Percentiles rank a stretch among this genome's conserved stretches.
These are phyloP conservation scores for Phaeosphaeria sp. DNA, from an alignment of 2,329 filamentous ascomycete species.

Conservation along the genomic window DNA sequence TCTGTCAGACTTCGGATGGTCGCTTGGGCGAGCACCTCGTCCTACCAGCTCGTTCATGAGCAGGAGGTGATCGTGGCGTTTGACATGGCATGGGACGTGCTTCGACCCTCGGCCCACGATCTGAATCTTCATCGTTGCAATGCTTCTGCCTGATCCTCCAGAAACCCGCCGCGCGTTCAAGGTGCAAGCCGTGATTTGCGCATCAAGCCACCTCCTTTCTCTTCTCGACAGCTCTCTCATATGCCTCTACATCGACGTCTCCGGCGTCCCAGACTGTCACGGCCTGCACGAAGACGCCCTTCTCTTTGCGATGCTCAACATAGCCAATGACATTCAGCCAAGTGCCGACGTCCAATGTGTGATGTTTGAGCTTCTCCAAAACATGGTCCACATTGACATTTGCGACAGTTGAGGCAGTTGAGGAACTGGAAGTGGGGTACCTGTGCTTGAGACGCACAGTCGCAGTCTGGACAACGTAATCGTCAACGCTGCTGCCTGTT, in stretches of 20 bases:
- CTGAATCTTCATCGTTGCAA: not conserved
- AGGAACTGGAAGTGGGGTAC: conserved; percentile 58
- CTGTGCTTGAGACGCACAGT: conserved; percentile 73
- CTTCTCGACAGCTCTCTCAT: conserved; percentile 63
- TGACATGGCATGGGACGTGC: too few relatives aligned
- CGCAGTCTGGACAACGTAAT: conserved; percentile 65
- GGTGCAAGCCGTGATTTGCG: not conserved
- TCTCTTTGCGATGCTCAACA: conserved; percentile 50
- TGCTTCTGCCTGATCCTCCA: not conserved
- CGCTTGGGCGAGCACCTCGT: too few relatives aligned
- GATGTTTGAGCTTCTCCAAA: conserved; percentile 67
- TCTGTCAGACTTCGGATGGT: too few relatives aligned
- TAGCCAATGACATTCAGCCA: conserved; percentile 94
- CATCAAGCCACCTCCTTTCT: conserved; percentile 10
- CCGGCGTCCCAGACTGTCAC: conserved; percentile 80
- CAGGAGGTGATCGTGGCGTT: too few relatives aligned
- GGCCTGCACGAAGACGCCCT: conserved; percentile 68
- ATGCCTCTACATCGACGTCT: conserved; percentile 72
- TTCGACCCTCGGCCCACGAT: too few relatives aligned
- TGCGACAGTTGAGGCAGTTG: conserved; percentile 59
- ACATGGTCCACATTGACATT: conserved; percentile 75
- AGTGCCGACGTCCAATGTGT: conserved; percentile 73
- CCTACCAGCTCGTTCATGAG: too few relatives aligned
- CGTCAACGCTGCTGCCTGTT: conserved; percentile 59
- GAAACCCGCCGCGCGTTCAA: not conserved